Percentiles rank a stretch among this genome's conserved stretches.
Evolutionary conservation across 768 basidiomycete species (phyloP).

Genomic region (Xerocomus brunneocitrinus): DNA sequence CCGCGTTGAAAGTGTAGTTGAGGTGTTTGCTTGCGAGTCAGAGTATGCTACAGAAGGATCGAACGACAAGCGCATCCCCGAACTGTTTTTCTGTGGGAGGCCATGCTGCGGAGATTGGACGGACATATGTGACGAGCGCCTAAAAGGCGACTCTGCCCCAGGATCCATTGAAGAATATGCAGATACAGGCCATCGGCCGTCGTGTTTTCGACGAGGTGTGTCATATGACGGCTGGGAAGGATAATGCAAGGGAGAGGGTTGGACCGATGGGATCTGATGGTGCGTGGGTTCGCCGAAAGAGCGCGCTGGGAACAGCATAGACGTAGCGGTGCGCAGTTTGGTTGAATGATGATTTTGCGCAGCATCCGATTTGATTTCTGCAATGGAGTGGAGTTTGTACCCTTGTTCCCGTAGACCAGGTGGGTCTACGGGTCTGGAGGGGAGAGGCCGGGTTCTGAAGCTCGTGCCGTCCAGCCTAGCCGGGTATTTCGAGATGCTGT

Average conservation of each 20-base stretch:
- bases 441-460: slow-evolving; percentile 21
- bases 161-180: slow-evolving; percentile 4
- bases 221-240: slow-evolving; percentile 20
- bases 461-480: neutral
- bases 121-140: slow-evolving; percentile 17
- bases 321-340: slow-evolving; percentile 12
- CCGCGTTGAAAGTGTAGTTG: slow-evolving; percentile 2
- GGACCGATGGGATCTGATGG: slow-evolving; percentile 20
- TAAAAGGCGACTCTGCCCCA: slow-evolving; percentile 12
- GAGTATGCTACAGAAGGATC: slow-evolving; percentile 48
- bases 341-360: slow-evolving; percentile 1
- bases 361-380: slow-evolving; percentile 5
- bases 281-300: slow-evolving; percentile 32
- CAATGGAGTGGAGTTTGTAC: neutral
- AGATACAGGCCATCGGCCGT: slow-evolving; percentile 6
- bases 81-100: slow-evolving; percentile 1
- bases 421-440: slow-evolving; percentile 15
- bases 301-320: slow-evolving; percentile 38
- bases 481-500: slow-evolving; percentile 3
- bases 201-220: slow-evolving; percentile 11
- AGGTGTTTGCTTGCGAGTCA: slow-evolving; percentile 12
- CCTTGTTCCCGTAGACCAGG: neutral
- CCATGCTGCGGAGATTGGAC: slow-evolving; percentile 3
- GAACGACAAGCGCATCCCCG: slow-evolving; percentile 30
- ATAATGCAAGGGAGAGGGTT: slow-evolving; percentile 21